Conservation (phyloP, 2,329 filamentous ascomycete species). For the Phaeoacremonium minimum region DNA sequence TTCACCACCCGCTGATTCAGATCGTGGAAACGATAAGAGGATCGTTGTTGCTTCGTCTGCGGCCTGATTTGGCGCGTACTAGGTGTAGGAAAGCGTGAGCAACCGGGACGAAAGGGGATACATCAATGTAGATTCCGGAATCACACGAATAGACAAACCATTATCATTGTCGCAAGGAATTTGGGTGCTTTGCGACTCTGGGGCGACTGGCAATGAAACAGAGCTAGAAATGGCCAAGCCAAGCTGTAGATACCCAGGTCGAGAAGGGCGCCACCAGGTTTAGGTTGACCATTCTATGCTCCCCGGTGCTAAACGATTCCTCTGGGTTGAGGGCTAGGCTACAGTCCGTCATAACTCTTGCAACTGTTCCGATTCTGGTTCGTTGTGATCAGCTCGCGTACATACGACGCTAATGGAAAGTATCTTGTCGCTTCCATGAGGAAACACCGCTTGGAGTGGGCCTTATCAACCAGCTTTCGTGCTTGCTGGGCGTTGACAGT, state of each 20-base stretch:
- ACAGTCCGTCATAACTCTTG: slow-evolving; percentile 47
- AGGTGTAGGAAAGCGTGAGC: too few relatives aligned
- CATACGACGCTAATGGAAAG: slow-evolving; percentile 75
- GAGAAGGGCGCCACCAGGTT: slow-evolving; percentile 74
- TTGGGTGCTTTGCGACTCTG: slow-evolving; percentile 62
- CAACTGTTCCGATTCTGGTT: slow-evolving; percentile 56
- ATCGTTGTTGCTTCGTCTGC: slow-evolving; percentile 72
- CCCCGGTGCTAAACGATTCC: slow-evolving; percentile 50
- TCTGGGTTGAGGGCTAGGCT: slow-evolving; percentile 54
- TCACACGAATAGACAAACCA: slow-evolving; percentile 54
- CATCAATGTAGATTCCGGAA: too few relatives aligned
- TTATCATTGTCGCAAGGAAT: slow-evolving; percentile 64
- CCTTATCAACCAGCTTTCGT: slow-evolving; percentile 65
- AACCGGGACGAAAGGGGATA: too few relatives aligned
- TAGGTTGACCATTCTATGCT: slow-evolving; percentile 74
- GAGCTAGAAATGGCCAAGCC: slow-evolving; percentile 84
- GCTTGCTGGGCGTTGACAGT: slow-evolving; percentile 78
- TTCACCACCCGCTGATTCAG: slow-evolving; percentile 11
- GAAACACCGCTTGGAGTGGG: slow-evolving; percentile 67
- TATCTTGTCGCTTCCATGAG: slow-evolving; percentile 87
- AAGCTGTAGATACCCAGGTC: slow-evolving; percentile 85
- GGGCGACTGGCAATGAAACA: slow-evolving; percentile 74
- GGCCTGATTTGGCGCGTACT: background rate
- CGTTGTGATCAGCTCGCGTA: slow-evolving; percentile 57
- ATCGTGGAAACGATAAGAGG: slow-evolving; percentile 65